These are phyloP conservation scores for Pseudovirgaria hyperparasitica DNA, from an alignment of 2,329 filamentous ascomycete genomes.

Conservation along the genomic window DNA sequence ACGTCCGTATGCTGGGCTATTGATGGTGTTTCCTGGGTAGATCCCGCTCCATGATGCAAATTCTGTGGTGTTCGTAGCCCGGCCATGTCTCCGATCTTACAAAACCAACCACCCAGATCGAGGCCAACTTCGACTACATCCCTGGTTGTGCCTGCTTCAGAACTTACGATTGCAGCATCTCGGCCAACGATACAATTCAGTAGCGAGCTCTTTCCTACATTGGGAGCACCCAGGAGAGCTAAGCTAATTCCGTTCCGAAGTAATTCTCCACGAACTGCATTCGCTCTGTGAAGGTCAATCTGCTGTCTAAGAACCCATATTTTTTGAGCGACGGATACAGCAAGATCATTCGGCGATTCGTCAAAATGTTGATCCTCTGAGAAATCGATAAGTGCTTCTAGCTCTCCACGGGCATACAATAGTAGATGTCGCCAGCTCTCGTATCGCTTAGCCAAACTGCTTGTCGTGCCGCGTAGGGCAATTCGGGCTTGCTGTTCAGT, in stretches of 20 bases:
- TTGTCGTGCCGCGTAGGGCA: slow-evolving; percentile 66
- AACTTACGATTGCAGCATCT: slow-evolving; percentile 89
- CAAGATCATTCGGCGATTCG: slow-evolving; percentile 62
- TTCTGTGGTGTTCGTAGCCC: slow-evolving; percentile 51
- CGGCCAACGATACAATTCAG: slow-evolving; percentile 82
- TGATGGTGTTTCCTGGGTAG: slow-evolving; percentile 1
- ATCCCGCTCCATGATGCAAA: not conserved
- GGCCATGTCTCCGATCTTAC: slow-evolving; percentile 90
- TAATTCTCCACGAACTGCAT: slow-evolving; percentile 71
- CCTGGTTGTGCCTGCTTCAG: slow-evolving; percentile 83
- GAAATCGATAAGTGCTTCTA: slow-evolving; percentile 95
- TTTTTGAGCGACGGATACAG: slow-evolving; percentile 54
- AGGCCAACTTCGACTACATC: slow-evolving; percentile 88
- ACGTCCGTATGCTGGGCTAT: no score
- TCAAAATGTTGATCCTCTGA: slow-evolving; percentile 96
- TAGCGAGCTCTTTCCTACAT: slow-evolving; percentile 88
- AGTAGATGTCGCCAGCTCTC: slow-evolving; percentile 69
- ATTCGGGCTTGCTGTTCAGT: slow-evolving; percentile 89
- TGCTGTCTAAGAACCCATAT: slow-evolving; percentile 47
- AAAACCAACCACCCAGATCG: slow-evolving; percentile 80
- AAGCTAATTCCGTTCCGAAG: slow-evolving; percentile 75
- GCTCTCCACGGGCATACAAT: slow-evolving; percentile 71
- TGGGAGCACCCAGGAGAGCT: slow-evolving; percentile 79
- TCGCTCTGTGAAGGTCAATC: slow-evolving; percentile 58
- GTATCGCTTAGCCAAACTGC: slow-evolving; percentile 59